Base-by-base conservation (phyloP, 768 basidiomycete species). In the Phaeotremella fagi region DNA sequence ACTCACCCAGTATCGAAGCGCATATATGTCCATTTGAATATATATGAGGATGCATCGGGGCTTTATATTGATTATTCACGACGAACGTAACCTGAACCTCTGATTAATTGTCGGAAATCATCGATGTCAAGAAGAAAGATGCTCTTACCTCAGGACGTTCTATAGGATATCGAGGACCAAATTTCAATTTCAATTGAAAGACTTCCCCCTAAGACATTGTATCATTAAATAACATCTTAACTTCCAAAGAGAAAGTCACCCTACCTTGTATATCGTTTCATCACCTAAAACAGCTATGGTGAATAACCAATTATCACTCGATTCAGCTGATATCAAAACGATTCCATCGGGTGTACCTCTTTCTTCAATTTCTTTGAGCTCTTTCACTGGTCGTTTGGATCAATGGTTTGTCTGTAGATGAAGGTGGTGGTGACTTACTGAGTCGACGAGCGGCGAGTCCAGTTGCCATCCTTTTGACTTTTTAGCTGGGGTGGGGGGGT, bases 21-120 rank as follows among this genome's bases (percentile, higher is more conserved):
- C 72, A 73, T 12, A 73, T 73, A 57, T 73, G 72, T 0, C 72
- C 69, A 57, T 71, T 71, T 2, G 64, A 66, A 45, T 71, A 71
- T 20, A 71, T 55, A 31, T 73, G 72, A 23, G 69, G 69, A 65
- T 71, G 69, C 41, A 70, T 2, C 1, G 72, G 72, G 4, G 68
- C 54, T 45, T 57, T 48, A 56, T 66, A 71, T 16, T 59, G 38
- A 12, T 28, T 28, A 54, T 67, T 61, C 3, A 50, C 57, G 20
- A 71, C 20, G 44, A 70, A 73, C 0, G 69, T 71, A 6, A 73
- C 71, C 70, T 72, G 22, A 27, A 26, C 6, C 18, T 23, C 26
- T 12, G 4, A 18, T 18, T 27, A 14, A 28, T 23, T 12, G 3
- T 6, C n/a, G 16, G 9, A 26, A 15, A 41, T 54, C 35, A 58